These are phyloP conservation scores for Plicaturopsis crispa DNA, from an alignment of 768 basidiomycete genomes.

Conservation along the genomic window DNA sequence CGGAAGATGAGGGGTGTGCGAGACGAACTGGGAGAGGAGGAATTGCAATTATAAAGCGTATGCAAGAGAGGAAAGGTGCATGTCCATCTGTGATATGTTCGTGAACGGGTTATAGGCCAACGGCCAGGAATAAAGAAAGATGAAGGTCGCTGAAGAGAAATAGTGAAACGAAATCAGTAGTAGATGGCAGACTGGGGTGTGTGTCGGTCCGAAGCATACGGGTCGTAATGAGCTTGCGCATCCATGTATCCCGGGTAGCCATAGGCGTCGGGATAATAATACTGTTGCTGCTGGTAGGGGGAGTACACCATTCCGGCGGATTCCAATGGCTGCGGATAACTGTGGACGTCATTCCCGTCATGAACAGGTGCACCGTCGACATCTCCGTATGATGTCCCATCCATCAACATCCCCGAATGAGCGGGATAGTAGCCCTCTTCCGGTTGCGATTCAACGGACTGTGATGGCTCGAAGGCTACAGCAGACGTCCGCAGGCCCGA, in stretches of 20 bases:
- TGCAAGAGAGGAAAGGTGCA: not conserved
- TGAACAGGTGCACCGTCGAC: constrained; percentile 4
- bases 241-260: constrained; percentile 63
- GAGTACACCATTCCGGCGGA: constrained; percentile 44
- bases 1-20: too few relatives aligned
- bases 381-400: constrained; percentile 17
- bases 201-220: constrained; percentile 49
- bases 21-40: not conserved
- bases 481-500: constrained; percentile 44
- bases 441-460: constrained; percentile 9
- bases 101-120: too few relatives aligned
- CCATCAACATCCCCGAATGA: constrained; percentile 17
- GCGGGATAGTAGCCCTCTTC: constrained; percentile 1
- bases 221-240: constrained; percentile 62
- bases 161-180: constrained; percentile 36
- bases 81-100: not conserved
- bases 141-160: not conserved
- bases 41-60: constrained; percentile 1
- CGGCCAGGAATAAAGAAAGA: constrained; percentile 1
- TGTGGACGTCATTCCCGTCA: constrained; percentile 14
- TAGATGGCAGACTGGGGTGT: constrained; percentile 46
- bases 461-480: constrained; percentile 41
- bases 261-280: constrained; percentile 69
- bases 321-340: constrained; percentile 20
- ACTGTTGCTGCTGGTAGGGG: constrained; percentile 48